Evolutionary conservation across 192 early-diverging fungal genomes (phyloP), one percentile per base, ranked within the genome.

Genomic region (Diversispora epigaea): DNA sequence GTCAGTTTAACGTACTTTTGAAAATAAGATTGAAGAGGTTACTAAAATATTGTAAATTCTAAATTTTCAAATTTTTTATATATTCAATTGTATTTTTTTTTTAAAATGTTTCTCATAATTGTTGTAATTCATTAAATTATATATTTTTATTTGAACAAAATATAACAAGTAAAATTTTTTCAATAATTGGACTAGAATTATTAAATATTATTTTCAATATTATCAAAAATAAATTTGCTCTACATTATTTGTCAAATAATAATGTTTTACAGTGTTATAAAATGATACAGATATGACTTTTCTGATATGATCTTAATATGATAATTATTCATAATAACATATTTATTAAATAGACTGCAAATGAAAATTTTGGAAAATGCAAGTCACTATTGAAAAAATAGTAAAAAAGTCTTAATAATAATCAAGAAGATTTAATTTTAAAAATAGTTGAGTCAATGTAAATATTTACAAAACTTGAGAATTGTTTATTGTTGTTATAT

Each of bases 31-130:
- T 44, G 55, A 73, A 22, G 61, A 57, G 25, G 56, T 46, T 62
- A 6, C 54, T 25, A 41, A 73, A 73, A 57, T 73, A 62, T 39
- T 73, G 72, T 73, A 73, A 62, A 57, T 73, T 56, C 2, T 73
- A 57, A 57, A 62, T 49, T 71, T n/a, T 11, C 32, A 58, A 57
- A 73, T 62, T n/a, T 41, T 49, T 73, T 71, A 71, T 43, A 45
- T 3, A 14, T 66, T 66, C 45, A 41, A 66, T 65, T 65, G 6
- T 66, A 41, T 17, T 66, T 19, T 39, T 66, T 66, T 52, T 52
- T 17, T 52, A 49, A 52, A 52, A 52, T 52, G 8, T n/a, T 52
- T 52, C 0, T 52, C 50, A 52, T 52, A 17, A 1, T 4, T 52
- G 50, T 52, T 52, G 0, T 8, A 52, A 11, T 52, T 52, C 50